These are phyloP conservation scores for Trypethelium eluteriae DNA, from an alignment of 495 filamentous ascomycete species.

Conservation along the genomic window DNA sequence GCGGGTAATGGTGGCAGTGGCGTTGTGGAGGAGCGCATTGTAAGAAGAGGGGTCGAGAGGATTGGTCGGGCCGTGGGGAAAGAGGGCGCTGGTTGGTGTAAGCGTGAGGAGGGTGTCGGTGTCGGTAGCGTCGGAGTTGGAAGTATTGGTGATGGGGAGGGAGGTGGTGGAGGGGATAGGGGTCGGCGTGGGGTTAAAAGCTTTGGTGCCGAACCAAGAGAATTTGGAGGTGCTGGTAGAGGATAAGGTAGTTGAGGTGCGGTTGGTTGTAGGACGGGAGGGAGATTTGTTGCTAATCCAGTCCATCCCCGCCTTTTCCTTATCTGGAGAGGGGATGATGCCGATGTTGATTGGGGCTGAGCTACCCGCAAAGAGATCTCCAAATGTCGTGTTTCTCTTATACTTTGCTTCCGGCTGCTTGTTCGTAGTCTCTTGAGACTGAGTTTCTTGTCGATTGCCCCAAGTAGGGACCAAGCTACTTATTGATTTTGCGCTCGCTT, in stretches of 20 bases:
- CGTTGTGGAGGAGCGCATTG: slow-evolving; percentile 61
- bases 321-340: slow-evolving; percentile 19
- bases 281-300: too few species aligned
- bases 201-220: slow-evolving; percentile 22
- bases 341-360: slow-evolving; percentile 27
- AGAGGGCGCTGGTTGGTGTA: slow-evolving; percentile 57
- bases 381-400: slow-evolving; percentile 20
- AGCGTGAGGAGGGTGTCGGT: slow-evolving; percentile 46
- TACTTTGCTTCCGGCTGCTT: background rate
- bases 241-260: background rate
- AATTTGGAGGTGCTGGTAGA: slow-evolving; percentile 10
- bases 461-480: background rate
- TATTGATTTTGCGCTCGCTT: slow-evolving; percentile 8
- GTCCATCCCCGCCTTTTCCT: slow-evolving; percentile 15
- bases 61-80: slow-evolving; percentile 46
- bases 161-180: slow-evolving; percentile 4
- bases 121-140: background rate
- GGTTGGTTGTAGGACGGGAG: background rate
- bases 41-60: slow-evolving; percentile 58
- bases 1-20: slow-evolving; percentile 53
- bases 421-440: background rate
- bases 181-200: slow-evolving; percentile 6
- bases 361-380: slow-evolving; percentile 27
- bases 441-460: background rate
- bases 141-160: background rate